phyloP scores from a whole-genome alignment of 2,329 filamentous ascomycete genomes.

The Metarhizium sp. region DNA sequence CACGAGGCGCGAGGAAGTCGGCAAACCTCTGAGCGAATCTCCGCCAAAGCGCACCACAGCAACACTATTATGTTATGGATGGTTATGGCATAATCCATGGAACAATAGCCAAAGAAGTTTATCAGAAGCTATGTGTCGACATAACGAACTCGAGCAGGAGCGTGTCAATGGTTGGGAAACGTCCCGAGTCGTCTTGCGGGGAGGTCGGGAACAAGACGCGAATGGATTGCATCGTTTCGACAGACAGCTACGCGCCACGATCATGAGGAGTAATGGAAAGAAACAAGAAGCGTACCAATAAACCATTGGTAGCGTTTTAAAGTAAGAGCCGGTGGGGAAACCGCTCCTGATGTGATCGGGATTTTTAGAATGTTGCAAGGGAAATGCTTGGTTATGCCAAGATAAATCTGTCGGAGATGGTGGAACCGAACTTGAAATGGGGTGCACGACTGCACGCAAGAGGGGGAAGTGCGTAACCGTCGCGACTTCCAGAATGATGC shows the following conservation, averaged over 20 bases:
- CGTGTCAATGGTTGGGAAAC: background rate
- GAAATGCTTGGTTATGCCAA: too few relatives aligned
- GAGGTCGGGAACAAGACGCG: background rate
- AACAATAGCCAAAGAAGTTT: background rate
- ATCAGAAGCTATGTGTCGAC: too few relatives aligned
- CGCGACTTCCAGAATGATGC: too few relatives aligned
- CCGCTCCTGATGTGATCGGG: too few relatives aligned
- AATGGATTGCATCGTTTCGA: background rate
- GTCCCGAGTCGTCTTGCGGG: background rate
- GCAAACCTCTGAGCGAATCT: background rate
- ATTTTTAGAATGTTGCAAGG: too few relatives aligned
- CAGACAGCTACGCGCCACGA: background rate
- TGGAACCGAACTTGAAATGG: too few relatives aligned
- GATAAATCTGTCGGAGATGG: too few relatives aligned
- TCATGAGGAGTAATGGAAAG: background rate
- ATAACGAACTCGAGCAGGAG: background rate
- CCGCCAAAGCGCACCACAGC: background rate
- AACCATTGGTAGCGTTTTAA: too few relatives aligned
- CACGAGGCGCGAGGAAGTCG: background rate
- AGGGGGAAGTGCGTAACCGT: too few relatives aligned
- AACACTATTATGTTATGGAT: background rate
- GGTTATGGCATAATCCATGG: background rate
- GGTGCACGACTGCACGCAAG: too few relatives aligned
- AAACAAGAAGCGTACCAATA: too few relatives aligned
- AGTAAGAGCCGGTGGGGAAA: too few relatives aligned